Evolutionary conservation across 2,329 filamentous ascomycete genomes (phyloP), one percentile per base, ranked within the genome.

Genomic region (Exophiala sideris): DNA sequence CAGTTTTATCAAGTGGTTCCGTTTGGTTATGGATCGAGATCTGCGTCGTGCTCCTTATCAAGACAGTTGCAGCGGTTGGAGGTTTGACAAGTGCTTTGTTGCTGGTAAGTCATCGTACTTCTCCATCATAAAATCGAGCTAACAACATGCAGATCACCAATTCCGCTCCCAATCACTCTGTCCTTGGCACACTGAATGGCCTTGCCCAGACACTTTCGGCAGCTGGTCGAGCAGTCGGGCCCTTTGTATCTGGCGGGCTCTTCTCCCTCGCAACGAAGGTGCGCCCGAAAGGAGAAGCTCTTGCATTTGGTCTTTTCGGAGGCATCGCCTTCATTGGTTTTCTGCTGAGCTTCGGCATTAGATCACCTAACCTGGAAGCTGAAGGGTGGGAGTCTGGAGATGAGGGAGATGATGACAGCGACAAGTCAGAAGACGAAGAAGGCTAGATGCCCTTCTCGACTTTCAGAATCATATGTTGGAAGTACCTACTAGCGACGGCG

Each of bases 171-270:
- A 90, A 91, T 6, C 83, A 92, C 69, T 85, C 87, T 4, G 91
- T 89, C 0, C 80, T 99, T 0, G 94, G 94, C 2, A 91, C 89
- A 0, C 79, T 99, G 21, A 96, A 99, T 66, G 94, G 94, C 8
- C 81, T 97, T 32, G 94, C 94, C 0, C 94, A 99, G 71, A 96
- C 91, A 0, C 82, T 99, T 0, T 95, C 90, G 0, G 94, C 94
- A 0, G 89, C 89, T 0, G 94, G 94, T 7, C 85, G 94, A 56
- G 91, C 91, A 40, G 81, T 90, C 0, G 94, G 94, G 0, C 94
- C 94, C 0, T 91, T 97, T 61, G 76, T 95, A 0, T 94, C 91
- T 0, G 94, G 94, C 0, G 85, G 85, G 0, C 76, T 99, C 0
- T 99, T 95, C 70, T 89, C 89, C 0, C 75, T 92, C 1, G 86